Conservation (phyloP, 75 land plant species). For the Pseudotsuga menziesii region DNA sequence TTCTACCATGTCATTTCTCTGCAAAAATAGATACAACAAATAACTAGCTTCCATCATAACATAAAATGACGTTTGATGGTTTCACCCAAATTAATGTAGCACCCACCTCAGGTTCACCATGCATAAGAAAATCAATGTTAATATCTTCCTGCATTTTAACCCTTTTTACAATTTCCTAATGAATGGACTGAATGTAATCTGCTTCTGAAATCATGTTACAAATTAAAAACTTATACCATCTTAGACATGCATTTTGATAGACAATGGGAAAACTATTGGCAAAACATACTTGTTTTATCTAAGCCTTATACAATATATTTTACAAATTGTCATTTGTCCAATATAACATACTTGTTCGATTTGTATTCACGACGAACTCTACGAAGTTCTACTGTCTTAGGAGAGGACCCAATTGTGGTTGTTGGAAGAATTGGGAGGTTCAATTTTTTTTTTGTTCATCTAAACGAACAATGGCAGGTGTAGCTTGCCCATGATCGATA, state of each 20-base stretch:
- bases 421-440: conserved; percentile 71
- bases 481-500: conserved; percentile 56
- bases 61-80: no score
- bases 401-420: conserved; percentile 75
- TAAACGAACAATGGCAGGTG: conserved; percentile 43
- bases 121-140: conserved; percentile 22
- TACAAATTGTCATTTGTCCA: not conserved
- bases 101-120: conserved; percentile 29
- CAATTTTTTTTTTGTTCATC: conserved; percentile 66
- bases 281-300: not conserved
- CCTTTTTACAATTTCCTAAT: conserved; percentile 10
- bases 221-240: not conserved
- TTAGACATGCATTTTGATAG: not conserved
- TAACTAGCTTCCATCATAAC: no score
- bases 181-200: conserved; percentile 16
- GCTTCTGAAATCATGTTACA: conserved; percentile 15
- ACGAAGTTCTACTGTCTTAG: conserved; percentile 57
- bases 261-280: not conserved
- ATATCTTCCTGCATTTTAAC: conserved; percentile 24
- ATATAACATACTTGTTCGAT: conserved; percentile 42
- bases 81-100: no score
- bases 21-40: no score
- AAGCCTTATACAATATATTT: not conserved
- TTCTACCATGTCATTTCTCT: conserved; percentile 28
- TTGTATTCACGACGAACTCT: conserved; percentile 71